These are phyloP conservation scores for Termitomyces sp. DNA, from an alignment of 768 basidiomycete species.

Conservation along the genomic window DNA sequence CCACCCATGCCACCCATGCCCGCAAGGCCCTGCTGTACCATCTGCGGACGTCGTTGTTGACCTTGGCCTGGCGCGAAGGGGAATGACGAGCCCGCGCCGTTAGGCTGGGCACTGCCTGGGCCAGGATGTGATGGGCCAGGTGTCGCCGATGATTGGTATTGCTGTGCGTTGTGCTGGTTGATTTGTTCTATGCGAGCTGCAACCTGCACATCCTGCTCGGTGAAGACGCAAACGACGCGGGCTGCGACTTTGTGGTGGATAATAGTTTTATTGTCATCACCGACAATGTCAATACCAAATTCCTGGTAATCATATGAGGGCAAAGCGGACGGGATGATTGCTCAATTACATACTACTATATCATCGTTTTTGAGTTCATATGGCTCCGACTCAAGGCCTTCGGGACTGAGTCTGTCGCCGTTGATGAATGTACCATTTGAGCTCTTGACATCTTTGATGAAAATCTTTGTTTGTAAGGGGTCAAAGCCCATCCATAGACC, in stretches of 20 bases:
- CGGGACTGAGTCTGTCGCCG: conserved; percentile 83
- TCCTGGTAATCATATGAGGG: conserved; percentile 46
- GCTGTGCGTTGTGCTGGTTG: conserved; percentile 44
- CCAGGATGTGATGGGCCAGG: conserved; percentile 10
- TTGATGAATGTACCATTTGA: conserved; percentile 99
- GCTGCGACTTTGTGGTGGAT: conserved; percentile 99
- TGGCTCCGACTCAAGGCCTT: conserved; percentile 87
- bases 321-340: conserved; percentile 1
- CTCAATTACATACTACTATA: conserved; percentile 68
- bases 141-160: conserved; percentile 22
- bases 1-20: conserved; percentile 78
- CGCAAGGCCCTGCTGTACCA: conserved; percentile 54
- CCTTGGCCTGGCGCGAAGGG: conserved; percentile 25
- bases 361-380: conserved; percentile 94
- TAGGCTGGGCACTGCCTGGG: conserved; percentile 14
- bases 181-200: conserved; percentile 68
- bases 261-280: conserved; percentile 96
- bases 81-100: conserved; percentile 13
- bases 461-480: conserved; percentile 55
- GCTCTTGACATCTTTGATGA: conserved; percentile 96
- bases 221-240: conserved; percentile 84
- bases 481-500: neutral
- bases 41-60: conserved; percentile 49
- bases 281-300: conserved; percentile 99
- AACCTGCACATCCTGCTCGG: conserved; percentile 75